Conservation (phyloP, 257 asterid species). For the Penstemon newberryi region DNA sequence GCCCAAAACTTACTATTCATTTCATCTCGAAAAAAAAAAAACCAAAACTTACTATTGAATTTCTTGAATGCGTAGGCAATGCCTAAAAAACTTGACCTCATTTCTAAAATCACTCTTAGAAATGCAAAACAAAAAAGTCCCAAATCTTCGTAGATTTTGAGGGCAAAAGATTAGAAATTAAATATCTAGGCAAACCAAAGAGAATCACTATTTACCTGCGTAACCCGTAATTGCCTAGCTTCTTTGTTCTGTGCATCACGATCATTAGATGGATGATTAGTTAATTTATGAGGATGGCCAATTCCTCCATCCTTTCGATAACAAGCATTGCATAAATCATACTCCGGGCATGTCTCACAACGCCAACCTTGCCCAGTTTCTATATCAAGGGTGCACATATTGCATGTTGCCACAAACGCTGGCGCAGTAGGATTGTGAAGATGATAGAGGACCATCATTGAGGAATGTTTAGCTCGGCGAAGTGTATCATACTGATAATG, state of each 20-base stretch:
- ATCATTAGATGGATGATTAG: slow-evolving; percentile 83
- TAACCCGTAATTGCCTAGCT: slow-evolving; percentile 86
- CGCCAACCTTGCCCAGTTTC: slow-evolving; percentile 99
- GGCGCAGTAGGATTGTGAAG: slow-evolving; percentile 99
- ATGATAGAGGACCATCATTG: slow-evolving; percentile 99
- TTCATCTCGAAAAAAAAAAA: no score
- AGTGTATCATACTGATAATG: slow-evolving; percentile 97
- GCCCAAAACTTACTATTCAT: no score
- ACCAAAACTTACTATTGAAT: no score
- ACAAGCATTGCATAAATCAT: slow-evolving; percentile 83
- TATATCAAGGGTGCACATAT: slow-evolving; percentile 74
- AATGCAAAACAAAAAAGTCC: no score
- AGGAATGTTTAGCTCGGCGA: slow-evolving; percentile 97
- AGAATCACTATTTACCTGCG: slow-evolving; percentile 56
- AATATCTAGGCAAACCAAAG: slow-evolving; percentile 17
- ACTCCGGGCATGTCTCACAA: slow-evolving; percentile 91
- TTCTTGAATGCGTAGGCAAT: no score
- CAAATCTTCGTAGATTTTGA: no score
- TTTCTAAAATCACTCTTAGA: no score
- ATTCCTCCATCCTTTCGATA: slow-evolving; percentile 81
- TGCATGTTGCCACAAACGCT: slow-evolving; percentile 83
- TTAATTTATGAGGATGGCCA: slow-evolving; percentile 85
- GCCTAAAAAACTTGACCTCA: no score
- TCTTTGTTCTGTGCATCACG: slow-evolving; percentile 94
- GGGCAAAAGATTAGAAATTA: background rate